These are phyloP conservation scores for Rhexocercosporidium sp. DNA, from an alignment of 2,329 filamentous ascomycete species.

Conservation along the genomic window DNA sequence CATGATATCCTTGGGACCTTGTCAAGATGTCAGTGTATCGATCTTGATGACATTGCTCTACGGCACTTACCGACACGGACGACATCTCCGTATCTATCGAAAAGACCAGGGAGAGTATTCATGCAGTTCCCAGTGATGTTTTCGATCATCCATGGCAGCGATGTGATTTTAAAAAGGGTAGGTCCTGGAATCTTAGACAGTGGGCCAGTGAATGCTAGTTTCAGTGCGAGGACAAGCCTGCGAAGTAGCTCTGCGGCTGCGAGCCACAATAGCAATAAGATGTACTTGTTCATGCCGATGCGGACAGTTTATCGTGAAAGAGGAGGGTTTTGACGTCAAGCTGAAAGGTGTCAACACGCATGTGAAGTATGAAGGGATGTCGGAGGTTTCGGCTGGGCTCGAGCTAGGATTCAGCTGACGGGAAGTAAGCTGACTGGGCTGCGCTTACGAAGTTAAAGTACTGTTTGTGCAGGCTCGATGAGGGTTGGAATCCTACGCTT, in stretches of 20 bases:
- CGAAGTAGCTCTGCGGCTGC: constrained; percentile 20
- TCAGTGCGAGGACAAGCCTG: constrained; percentile 17
- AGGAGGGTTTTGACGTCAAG: not conserved
- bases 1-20: constrained; percentile 25
- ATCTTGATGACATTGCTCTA: not conserved
- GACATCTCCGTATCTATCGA: constrained; percentile 31
- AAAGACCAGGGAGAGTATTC: constrained; percentile 12
- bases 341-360: not conserved
- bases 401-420: not conserved
- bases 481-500: not conserved
- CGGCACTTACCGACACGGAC: constrained; percentile 27
- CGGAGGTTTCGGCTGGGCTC: not conserved
- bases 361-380: not conserved
- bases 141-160: constrained; percentile 24
- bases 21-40: not conserved
- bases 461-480: not conserved
- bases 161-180: constrained; percentile 19
- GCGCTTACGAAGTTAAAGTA: not conserved
- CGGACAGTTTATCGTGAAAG: not conserved
- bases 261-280: constrained; percentile 3
- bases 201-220: constrained; percentile 26
- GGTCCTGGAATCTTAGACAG: constrained; percentile 32
- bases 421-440: constrained; percentile 4
- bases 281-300: constrained; percentile 2
- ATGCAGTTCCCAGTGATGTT: constrained; percentile 26